Evolutionary conservation across 768 basidiomycete species (phyloP).

Genomic region (Leucocoprinus sp.): DNA sequence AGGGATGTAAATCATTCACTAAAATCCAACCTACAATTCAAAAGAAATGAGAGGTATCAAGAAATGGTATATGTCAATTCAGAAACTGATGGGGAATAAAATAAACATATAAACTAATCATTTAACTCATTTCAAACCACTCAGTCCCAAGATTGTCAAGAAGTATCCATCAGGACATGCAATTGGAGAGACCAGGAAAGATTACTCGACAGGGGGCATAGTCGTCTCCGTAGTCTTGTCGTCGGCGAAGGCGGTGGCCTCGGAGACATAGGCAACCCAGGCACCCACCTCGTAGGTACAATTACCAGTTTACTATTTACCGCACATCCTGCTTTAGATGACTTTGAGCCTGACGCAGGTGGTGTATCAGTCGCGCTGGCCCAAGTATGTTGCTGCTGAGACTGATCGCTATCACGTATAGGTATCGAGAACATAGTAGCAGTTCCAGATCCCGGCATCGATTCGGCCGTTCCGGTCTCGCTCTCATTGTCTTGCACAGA

Average conservation of each 20-base stretch:
- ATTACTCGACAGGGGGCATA: constrained; percentile 17
- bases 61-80: constrained; percentile 32
- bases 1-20: too few relatives aligned
- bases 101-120: too few relatives aligned
- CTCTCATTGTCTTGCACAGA: constrained; percentile 64
- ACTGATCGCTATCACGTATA: constrained; percentile 10
- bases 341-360: constrained; percentile 30
- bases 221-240: constrained; percentile 19
- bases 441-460: constrained; percentile 24
- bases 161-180: too few relatives aligned
- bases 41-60: constrained; percentile 27
- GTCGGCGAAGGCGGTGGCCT: constrained; percentile 38
- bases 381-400: constrained; percentile 22
- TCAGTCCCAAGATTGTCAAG: too few relatives aligned
- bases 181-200: too few relatives aligned
- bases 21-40: too few relatives aligned
- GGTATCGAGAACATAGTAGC: constrained; percentile 24
- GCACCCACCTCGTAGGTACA: constrained; percentile 34
- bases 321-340: constrained; percentile 46
- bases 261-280: constrained; percentile 54
- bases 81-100: too few relatives aligned
- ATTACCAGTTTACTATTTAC: constrained; percentile 59
- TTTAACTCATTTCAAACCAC: too few relatives aligned
- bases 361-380: constrained; percentile 35
- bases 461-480: constrained; percentile 57